Percentiles rank a stretch among this genome's conserved stretches.
Conservation (phyloP, 495 filamentous ascomycete species). For the Bathelium albidoporum region DNA sequence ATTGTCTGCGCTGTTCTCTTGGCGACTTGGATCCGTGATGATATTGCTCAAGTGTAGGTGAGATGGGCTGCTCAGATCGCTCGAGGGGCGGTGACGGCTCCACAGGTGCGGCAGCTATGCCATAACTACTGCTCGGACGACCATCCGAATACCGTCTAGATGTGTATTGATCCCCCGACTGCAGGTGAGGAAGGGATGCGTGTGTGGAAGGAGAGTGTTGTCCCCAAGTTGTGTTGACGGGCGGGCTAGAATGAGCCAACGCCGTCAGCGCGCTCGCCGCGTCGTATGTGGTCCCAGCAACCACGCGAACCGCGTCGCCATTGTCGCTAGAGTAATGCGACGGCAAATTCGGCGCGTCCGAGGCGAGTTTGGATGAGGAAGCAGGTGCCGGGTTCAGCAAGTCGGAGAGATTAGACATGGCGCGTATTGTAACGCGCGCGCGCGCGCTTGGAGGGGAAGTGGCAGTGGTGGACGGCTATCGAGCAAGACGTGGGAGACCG, state of each 20-base stretch:
- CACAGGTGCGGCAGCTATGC: conserved; percentile 15
- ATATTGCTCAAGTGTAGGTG: conserved; percentile 32
- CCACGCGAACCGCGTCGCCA: conserved; percentile 4
- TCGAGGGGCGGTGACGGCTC: conserved; percentile 25
- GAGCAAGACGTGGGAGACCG: neutral
- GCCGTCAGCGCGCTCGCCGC: conserved; percentile 27
- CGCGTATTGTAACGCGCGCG: neutral
- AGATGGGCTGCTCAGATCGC: conserved; percentile 16
- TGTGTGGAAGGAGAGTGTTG: conserved; percentile 5
- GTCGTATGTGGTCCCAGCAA: conserved; percentile 19
- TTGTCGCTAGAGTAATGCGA: neutral
- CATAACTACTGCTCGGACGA: conserved; percentile 20
- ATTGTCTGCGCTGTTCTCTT: conserved; percentile 27
- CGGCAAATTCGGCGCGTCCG: conserved; percentile 2
- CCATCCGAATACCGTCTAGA: conserved; percentile 9
- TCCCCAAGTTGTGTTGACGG: neutral
- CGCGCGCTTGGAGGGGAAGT: neutral
- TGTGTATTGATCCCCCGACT: neutral
- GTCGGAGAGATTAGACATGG: conserved; percentile 15
- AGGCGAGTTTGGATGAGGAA: conserved; percentile 6
- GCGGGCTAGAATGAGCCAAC: conserved; percentile 15
- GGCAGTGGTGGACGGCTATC: neutral
- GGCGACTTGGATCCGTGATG: conserved; percentile 30
- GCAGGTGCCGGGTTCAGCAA: conserved; percentile 22
- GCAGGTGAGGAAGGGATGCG: neutral